A percentile compares a stretch with the other conserved stretches of the same genome.
Conservation (phyloP, 495 filamentous ascomycete species). For the Penicillium goetzii region DNA sequence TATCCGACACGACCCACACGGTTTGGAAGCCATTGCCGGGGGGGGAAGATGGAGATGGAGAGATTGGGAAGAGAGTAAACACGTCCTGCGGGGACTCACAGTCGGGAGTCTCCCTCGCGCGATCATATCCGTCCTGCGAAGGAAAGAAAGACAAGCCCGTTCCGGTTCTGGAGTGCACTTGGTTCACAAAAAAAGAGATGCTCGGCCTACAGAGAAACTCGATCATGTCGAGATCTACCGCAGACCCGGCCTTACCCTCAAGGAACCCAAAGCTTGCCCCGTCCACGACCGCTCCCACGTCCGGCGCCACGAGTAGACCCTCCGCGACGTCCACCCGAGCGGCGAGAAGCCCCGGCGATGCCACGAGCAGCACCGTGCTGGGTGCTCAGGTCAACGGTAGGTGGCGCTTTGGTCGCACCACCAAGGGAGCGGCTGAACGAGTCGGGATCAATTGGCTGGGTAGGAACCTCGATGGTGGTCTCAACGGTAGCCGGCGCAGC, state of each 20-base stretch:
- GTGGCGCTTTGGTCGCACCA: constrained; percentile 29
- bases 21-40: constrained; percentile 22
- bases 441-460: constrained; percentile 58
- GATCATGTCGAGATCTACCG: constrained; percentile 23
- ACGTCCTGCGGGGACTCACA: constrained; percentile 23
- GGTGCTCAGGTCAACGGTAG: constrained; percentile 43
- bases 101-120: constrained; percentile 19
- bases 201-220: constrained; percentile 29
- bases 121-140: constrained; percentile 23
- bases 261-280: constrained; percentile 60
- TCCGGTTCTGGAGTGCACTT: constrained; percentile 26
- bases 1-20: constrained; percentile 14
- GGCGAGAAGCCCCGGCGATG: constrained; percentile 43
- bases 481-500: constrained; percentile 25
- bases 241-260: constrained; percentile 37
- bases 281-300: constrained; percentile 47
- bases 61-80: constrained; percentile 18
- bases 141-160: constrained; percentile 29
- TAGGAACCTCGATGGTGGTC: constrained; percentile 47
- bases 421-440: constrained; percentile 54
- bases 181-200: constrained; percentile 21
- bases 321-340: constrained; percentile 41
- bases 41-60: constrained; percentile 5
- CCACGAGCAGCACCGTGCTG: constrained; percentile 45
- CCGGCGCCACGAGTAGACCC: constrained; percentile 33